Evolutionary conservation across 2,329 filamentous ascomycete species (phyloP), one percentile per base, ranked within the genome.

Genomic region (Pseudocercospora ulei): DNA sequence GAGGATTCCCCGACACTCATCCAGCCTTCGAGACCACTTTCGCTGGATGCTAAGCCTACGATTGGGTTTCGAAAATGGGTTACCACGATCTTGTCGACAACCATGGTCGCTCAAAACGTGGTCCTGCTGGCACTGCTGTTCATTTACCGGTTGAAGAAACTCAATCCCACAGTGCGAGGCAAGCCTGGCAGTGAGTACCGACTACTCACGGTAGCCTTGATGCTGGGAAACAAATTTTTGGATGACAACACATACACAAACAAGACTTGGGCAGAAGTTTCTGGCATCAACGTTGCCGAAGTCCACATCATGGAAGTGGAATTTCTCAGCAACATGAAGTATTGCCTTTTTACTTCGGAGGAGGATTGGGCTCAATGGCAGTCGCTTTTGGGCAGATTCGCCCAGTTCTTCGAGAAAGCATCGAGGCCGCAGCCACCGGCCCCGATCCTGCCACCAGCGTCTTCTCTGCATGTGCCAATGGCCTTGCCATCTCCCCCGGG

Each of bases 291-390:
- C 1, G 88, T 96, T 7, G 78, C 81, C 44, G 90, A 98, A 62
- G 94, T 98, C 35, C 90, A 98, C 60, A 82, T 95, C 28, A 98
- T 98, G 90, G 90, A 98, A 61, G 90, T 98, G n/a, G 90, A 98
- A 61, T 98, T 98, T 55, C 69, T 98, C 47, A 95, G 88, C 68
- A 96, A 96, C 62, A 93, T 98, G 80, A 78, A 88, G 56, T 98
- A 96, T 64, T 86, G 84, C 53, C 69, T 98, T 5, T 78, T 88
- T 58, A 85, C 84, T 3, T 92, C 87, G 3, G 79, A 85, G 57
- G 72, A 77, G 37, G 76, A 94, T 59, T 98, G 90, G 90, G 72
- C 77, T 33, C 73, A 78, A 38, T 96, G 90, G 90, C 78, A 95
- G 55, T 67, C 70, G 46, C 86, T 86, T 60, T 69, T 96, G 38